A percentile compares a stretch with the other conserved stretches of the same genome.
Evolutionary conservation across 352 stramenopile genomes (phyloP).

Genomic region (Pythium vanterpoolii): DNA sequence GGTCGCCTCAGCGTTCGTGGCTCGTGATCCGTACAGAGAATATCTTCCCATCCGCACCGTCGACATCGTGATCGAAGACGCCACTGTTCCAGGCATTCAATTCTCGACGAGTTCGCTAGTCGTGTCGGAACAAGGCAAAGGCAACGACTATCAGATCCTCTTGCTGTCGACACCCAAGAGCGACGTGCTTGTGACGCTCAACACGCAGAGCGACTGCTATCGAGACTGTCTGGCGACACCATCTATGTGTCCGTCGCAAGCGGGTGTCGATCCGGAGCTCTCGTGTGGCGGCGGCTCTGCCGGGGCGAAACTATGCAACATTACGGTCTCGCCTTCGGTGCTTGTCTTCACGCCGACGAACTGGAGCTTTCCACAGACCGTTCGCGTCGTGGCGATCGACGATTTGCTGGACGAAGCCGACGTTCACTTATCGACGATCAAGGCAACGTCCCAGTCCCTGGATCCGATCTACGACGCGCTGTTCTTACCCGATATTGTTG

Average conservation of each 20-base stretch:
- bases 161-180: constrained; percentile 60
- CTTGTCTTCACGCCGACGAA: constrained; percentile 48
- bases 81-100: constrained; percentile 55
- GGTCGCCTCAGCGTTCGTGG: constrained; percentile 19
- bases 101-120: constrained; percentile 64
- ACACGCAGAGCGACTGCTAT: constrained; percentile 56
- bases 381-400: constrained; percentile 67
- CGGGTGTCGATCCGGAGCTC: not conserved
- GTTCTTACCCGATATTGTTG: constrained; percentile 58
- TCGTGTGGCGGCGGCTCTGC: constrained; percentile 15
- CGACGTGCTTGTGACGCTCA: constrained; percentile 40
- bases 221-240: constrained; percentile 32
- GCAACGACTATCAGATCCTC: constrained; percentile 72
- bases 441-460: constrained; percentile 31
- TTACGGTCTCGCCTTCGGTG: constrained; percentile 47
- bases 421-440: constrained; percentile 58
- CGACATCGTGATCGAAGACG: constrained; percentile 34
- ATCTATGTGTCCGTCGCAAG: not conserved
- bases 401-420: constrained; percentile 67
- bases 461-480: constrained; percentile 60
- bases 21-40: constrained; percentile 14
- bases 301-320: constrained; percentile 50
- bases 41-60: constrained; percentile 1
- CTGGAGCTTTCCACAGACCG: constrained; percentile 62
- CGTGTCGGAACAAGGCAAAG: constrained; percentile 62